Evolutionary conservation across 2,329 filamentous ascomycete species (phyloP).

Genomic region (Aspergillus aculeatinus): DNA sequence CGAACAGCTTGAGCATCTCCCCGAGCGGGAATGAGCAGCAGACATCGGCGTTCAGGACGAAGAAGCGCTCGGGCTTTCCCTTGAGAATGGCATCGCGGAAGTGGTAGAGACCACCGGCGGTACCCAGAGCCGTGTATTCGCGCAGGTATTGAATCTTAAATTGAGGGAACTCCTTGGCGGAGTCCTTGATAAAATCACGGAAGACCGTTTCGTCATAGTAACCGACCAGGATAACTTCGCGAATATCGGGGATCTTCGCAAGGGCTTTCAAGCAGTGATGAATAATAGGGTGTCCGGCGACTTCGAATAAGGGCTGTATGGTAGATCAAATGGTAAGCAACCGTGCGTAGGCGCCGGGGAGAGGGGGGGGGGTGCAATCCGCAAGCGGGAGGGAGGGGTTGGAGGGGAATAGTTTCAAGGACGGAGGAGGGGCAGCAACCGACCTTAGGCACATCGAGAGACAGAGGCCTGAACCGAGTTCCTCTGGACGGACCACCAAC

Average conservation of each 20-base stretch:
- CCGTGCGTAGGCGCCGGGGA: neutral
- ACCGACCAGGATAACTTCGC: constrained; percentile 95
- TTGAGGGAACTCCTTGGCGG: constrained; percentile 77
- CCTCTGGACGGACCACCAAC: constrained; percentile 94
- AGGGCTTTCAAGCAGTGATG: constrained; percentile 95
- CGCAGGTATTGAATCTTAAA: constrained; percentile 92
- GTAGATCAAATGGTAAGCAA: constrained; percentile 4
- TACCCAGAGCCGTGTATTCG: constrained; percentile 95
- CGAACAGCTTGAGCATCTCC: constrained; percentile 92
- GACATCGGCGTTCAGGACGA: constrained; percentile 96
- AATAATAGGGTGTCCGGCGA: constrained; percentile 97
- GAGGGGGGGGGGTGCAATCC: neutral
- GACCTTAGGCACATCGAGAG: constrained; percentile 93
- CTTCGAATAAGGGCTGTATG: constrained; percentile 86
- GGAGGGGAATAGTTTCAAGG: neutral
- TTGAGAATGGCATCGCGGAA: constrained; percentile 99
- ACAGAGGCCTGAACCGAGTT: constrained; percentile 91
- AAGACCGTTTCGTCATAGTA: constrained; percentile 98
- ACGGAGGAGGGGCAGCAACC: constrained; percentile 24
- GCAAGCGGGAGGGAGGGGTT: constrained; percentile 1
- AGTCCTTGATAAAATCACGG: constrained; percentile 96
- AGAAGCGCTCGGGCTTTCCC: constrained; percentile 89
- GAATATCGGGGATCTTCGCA: constrained; percentile 84
- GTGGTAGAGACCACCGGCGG: constrained; percentile 94
- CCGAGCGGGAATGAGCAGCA: constrained; percentile 97